These are phyloP conservation scores for Eimeria mitis DNA, from an alignment of 169 alveolate genomes.

Conservation along the genomic window DNA sequence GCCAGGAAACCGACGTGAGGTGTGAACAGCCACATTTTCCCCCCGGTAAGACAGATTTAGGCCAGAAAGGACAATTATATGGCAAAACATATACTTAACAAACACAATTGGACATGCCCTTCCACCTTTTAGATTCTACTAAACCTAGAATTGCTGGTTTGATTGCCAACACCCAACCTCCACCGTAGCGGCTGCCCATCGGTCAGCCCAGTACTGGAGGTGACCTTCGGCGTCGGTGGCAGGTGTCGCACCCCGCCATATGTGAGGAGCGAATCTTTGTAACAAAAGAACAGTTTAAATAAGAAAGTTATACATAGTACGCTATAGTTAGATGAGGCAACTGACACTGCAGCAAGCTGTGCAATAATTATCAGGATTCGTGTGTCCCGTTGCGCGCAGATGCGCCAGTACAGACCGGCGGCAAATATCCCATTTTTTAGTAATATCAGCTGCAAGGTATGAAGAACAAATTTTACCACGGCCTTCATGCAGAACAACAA, in stretches of 20 bases:
- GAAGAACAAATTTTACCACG: neutral
- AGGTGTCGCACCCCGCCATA: neutral
- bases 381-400: neutral
- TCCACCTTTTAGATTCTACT: constrained; percentile 13
- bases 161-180: neutral
- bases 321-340: neutral
- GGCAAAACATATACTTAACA: neutral
- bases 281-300: neutral
- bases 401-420: neutral
- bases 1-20: neutral
- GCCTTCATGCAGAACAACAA: neutral
- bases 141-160: neutral
- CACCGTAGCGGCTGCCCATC: neutral
- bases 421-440: neutral
- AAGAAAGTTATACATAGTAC: neutral
- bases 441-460: neutral
- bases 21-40: neutral
- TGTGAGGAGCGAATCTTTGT: neutral
- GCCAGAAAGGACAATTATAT: neutral
- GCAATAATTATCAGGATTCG: neutral
- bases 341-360: neutral
- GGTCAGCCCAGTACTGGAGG: neutral
- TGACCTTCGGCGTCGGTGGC: neutral
- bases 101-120: neutral
- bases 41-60: neutral